phyloP scores from a whole-genome alignment of 164 flowering plant species.

The Buxus sempervirens region DNA sequence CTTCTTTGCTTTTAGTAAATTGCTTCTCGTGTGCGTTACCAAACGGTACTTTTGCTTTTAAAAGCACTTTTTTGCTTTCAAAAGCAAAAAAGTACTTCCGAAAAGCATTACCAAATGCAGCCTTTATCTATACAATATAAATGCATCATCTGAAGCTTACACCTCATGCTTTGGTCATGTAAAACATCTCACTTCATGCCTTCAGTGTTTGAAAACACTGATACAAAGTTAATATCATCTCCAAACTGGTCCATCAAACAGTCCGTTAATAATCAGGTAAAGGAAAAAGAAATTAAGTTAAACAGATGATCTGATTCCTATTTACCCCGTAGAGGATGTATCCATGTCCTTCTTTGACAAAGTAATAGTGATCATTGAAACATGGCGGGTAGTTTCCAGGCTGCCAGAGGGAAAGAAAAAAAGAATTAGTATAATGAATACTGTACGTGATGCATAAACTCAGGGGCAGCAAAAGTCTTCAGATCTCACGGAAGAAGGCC shows the following conservation, averaged over 20 bases:
- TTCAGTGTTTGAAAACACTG: neutral
- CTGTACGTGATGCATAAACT: neutral
- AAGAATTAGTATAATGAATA: too few relatives aligned
- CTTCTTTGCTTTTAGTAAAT: too few relatives aligned
- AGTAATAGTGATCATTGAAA: constrained; percentile 51
- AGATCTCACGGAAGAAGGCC: constrained; percentile 57
- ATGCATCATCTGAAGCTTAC: too few relatives aligned
- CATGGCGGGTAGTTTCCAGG: constrained; percentile 56
- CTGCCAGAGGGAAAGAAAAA: constrained; percentile 28
- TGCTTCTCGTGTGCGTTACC: too few relatives aligned
- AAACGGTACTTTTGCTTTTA: too few relatives aligned
- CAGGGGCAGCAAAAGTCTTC: neutral
- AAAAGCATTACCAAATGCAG: too few relatives aligned
- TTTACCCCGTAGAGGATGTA: constrained; percentile 37
- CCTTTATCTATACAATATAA: too few relatives aligned
- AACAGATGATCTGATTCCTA: neutral
- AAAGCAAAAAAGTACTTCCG: too few relatives aligned
- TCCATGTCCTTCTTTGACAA: constrained; percentile 48
- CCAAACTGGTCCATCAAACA: too few relatives aligned
- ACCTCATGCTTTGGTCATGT: too few relatives aligned
- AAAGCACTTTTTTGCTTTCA: too few relatives aligned
- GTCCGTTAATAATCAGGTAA: neutral
- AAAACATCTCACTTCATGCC: too few relatives aligned
- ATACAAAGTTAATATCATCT: neutral
- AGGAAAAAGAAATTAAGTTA: neutral